Conservation (phyloP, 495 filamentous ascomycete species). For the Aspergillus steynii region DNA sequence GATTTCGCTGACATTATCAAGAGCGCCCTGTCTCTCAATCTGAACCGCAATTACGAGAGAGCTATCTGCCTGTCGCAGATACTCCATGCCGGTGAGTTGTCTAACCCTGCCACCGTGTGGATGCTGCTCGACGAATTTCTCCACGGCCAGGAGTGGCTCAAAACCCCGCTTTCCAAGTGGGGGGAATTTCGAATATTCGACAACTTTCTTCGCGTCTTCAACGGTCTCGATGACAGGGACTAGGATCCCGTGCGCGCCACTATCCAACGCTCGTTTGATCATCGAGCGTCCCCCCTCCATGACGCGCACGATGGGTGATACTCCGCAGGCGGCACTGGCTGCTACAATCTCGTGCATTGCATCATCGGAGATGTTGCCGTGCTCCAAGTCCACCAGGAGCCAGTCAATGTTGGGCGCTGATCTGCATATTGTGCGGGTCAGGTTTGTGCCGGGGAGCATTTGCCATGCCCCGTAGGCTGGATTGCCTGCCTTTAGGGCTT, state of each 20-base stretch:
- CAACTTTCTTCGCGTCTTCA: constrained; percentile 60
- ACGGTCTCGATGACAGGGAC: constrained; percentile 36
- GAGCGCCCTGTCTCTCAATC: too few relatives aligned
- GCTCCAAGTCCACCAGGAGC: too few relatives aligned
- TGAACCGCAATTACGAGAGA: too few relatives aligned
- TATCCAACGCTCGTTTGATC: constrained; percentile 71
- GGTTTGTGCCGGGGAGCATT: too few relatives aligned
- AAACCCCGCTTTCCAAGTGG: constrained; percentile 60
- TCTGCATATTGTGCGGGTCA: too few relatives aligned
- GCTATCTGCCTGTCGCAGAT: too few relatives aligned
- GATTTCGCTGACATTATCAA: too few relatives aligned
- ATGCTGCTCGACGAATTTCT: constrained; percentile 9
- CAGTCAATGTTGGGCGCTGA: too few relatives aligned
- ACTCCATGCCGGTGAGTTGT: background rate
- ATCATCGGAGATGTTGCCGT: too few relatives aligned
- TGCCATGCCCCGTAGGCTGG: too few relatives aligned
- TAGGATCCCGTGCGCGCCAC: constrained; percentile 63
- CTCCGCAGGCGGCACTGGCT: constrained; percentile 63
- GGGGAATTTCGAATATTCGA: constrained; percentile 65
- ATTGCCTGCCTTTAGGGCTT: too few relatives aligned
- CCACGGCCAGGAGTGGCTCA: constrained; percentile 3
- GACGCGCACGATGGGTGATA: constrained; percentile 66
- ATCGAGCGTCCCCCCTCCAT: constrained; percentile 66
- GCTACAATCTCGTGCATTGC: constrained; percentile 81
- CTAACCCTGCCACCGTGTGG: constrained; percentile 5